phyloP scores from a whole-genome alignment of 73 alveolate species.

The Paramecium primaurelia region DNA sequence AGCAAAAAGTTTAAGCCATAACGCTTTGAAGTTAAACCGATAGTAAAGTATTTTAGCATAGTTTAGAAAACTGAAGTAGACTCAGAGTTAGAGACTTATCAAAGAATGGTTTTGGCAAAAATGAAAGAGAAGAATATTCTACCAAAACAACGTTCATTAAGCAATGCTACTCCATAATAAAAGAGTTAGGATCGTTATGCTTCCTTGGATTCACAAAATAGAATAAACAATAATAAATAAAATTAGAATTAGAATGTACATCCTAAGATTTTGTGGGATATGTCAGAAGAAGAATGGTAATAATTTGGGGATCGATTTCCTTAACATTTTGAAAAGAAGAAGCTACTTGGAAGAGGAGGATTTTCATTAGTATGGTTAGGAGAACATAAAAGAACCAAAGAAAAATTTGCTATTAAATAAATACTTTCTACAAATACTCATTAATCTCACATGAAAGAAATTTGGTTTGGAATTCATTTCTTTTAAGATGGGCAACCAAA shows the following conservation, averaged over 20 bases:
- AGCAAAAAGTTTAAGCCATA: background rate
- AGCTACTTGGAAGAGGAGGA: conserved; percentile 60
- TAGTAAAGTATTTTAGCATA: background rate
- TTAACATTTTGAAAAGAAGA: conserved; percentile 37
- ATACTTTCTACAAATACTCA: conserved; percentile 53
- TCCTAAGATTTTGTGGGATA: conserved; percentile 52
- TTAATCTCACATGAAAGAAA: conserved; percentile 58
- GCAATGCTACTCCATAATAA: background rate
- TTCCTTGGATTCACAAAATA: background rate
- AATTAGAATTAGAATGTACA: background rate
- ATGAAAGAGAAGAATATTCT: background rate
- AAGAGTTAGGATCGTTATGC: conserved; percentile 13
- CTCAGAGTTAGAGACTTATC: conserved; percentile 22
- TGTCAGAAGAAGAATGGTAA: conserved; percentile 53
- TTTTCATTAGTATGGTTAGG: conserved; percentile 61
- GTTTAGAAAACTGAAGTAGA: conserved; percentile 16
- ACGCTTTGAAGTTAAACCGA: background rate
- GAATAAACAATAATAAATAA: background rate
- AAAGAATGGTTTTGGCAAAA: background rate
- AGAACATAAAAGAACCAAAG: conserved; percentile 50
- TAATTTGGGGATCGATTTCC: conserved; percentile 63
- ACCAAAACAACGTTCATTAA: background rate
- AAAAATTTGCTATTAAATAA: conserved; percentile 56
- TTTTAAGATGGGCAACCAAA: conserved; percentile 52
- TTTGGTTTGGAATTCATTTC: conserved; percentile 56